These are phyloP conservation scores for Xylariales sp. DNA, from an alignment of 2,329 filamentous ascomycete species.

Conservation along the genomic window DNA sequence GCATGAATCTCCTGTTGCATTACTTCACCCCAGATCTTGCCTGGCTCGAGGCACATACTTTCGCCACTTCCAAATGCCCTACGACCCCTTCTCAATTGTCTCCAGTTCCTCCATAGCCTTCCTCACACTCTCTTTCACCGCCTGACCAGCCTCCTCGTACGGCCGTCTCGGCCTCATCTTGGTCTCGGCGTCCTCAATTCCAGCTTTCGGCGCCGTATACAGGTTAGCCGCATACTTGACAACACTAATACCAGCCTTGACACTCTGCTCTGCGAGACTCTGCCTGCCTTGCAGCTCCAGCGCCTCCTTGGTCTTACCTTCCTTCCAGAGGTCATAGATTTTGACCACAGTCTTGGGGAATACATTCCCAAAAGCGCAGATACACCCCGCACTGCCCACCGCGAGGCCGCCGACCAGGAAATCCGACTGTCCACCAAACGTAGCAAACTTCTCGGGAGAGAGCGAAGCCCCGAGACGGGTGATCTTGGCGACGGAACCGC, in stretches of 20 bases:
- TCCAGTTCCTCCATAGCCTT: conserved; percentile 26
- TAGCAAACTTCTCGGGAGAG: conserved; percentile 53
- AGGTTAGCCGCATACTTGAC: conserved; percentile 65
- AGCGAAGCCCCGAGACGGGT: conserved; percentile 49
- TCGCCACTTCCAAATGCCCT: neutral
- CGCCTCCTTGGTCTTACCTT: conserved; percentile 54
- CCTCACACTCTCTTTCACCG: conserved; percentile 37
- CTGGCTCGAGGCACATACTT: no score
- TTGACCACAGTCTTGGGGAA: conserved; percentile 52
- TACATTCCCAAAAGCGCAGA: conserved; percentile 60
- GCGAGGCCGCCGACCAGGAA: conserved; percentile 60
- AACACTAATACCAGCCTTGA: conserved; percentile 61
- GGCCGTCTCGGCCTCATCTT: conserved; percentile 56
- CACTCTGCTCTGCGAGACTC: conserved; percentile 60
- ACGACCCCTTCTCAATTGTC: neutral
- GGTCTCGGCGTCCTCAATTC: conserved; percentile 54
- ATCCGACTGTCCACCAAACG: conserved; percentile 69
- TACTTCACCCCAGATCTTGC: neutral
- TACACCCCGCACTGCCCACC: conserved; percentile 54
- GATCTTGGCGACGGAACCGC: conserved; percentile 57
- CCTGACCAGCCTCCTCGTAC: conserved; percentile 46
- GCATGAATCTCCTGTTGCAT: no score
- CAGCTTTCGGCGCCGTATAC: conserved; percentile 53
- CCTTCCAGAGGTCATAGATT: conserved; percentile 58
- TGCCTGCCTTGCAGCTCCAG: conserved; percentile 56